Conservation (phyloP, 345 rosid genomes). For the Rhizophora mangle region DNA sequence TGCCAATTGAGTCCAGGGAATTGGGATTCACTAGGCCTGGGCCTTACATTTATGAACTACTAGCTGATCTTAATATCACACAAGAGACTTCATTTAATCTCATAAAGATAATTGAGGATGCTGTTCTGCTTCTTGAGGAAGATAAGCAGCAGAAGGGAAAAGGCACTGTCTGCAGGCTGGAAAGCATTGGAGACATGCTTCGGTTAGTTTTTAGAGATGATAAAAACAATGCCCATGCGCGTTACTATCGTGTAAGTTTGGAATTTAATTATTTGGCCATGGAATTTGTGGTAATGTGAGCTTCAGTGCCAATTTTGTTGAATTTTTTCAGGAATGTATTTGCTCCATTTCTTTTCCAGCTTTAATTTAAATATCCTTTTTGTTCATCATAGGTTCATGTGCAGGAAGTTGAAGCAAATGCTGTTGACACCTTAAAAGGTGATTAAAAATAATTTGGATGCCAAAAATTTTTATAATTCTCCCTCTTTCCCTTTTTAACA, state of each 20-base stretch:
- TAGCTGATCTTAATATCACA: conserved; percentile 75
- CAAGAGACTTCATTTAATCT: conserved; percentile 72
- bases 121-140: conserved; percentile 67
- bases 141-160: conserved; percentile 55
- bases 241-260: conserved; percentile 72
- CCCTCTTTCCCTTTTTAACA: too few species aligned
- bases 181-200: conserved; percentile 66
- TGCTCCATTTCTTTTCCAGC: conserved; percentile 2
- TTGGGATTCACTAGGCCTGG: conserved; percentile 92
- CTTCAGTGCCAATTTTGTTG: conserved; percentile 2
- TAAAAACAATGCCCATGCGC: conserved; percentile 51
- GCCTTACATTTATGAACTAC: conserved; percentile 77
- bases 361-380: conserved; percentile 15
- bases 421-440: conserved; percentile 66
- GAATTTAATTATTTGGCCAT: conserved; percentile 11
- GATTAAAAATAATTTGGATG: conserved; percentile 1
- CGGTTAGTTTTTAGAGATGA: conserved; percentile 73
- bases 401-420: conserved; percentile 57
- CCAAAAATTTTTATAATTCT: too few species aligned
- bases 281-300: not conserved
- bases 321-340: not conserved
- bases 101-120: conserved; percentile 66
- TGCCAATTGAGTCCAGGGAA: conserved; percentile 72
- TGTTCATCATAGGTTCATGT: conserved; percentile 72
- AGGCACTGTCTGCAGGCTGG: conserved; percentile 62